Evolutionary conservation across 805 yeast genomes (phyloP), one percentile per base, ranked within the genome.

Genomic region (Candida takata): DNA sequence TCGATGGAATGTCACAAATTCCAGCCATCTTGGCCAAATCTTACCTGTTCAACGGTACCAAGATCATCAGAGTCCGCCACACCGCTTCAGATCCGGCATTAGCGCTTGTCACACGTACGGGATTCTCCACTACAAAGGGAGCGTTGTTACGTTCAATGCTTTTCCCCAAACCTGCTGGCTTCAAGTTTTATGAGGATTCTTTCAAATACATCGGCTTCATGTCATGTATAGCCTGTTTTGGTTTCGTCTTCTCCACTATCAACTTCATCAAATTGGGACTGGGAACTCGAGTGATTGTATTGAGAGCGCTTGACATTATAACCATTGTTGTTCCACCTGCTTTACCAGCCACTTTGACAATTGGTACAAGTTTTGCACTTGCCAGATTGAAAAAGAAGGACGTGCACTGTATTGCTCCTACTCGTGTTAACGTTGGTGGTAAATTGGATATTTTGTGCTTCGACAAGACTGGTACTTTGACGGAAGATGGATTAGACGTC

Each of bases 301-400:
- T 92, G 37, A 72, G 99, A 48, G 97, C 97, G 0, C 65, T 92
- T 37, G 99, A 92, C 61, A 74, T 92, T 35, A 81, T 92, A 36
- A 92, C 99, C 0, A 87, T 92, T 55, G 98, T 92, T 6, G 96
- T 92, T 2, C 99, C 99, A 1, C 99, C 99, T 1, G 98, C 98
- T 0, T 68, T 92, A 30, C 99, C 99, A 0, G 98, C 98, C 0
- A 92, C 99, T 0, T 64, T 92, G 42, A 87, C 98, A 0, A 90
- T 92, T 41, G 99, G 98, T 14, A 88, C 97, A 0, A 85, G 90
- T 45, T 88, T 92, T 64, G 95, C 98, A 0, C 61, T 92, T 18
- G 67, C 77, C 21, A 69, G 97, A 42, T 65, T 92, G 43, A 77
- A 85, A 43, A 61, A 69, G 41, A 72, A 73, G 41, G 65, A 72